A percentile compares a stretch with the other conserved stretches of the same genome.
Conservation (phyloP, 257 asterid genomes). For the Cinchona pubescens region DNA sequence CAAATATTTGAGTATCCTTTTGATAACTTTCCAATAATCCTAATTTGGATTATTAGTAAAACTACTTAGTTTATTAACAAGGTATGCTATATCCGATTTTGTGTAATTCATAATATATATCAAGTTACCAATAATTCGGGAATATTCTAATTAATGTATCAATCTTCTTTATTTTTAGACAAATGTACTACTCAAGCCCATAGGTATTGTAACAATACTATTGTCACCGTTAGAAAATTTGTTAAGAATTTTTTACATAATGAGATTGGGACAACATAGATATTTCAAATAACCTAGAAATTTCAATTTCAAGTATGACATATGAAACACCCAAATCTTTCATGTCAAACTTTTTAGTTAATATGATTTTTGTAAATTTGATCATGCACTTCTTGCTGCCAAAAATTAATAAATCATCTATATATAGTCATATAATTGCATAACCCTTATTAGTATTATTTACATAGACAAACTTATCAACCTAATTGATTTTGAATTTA, state of each 20-base stretch:
- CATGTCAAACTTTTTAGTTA: not conserved
- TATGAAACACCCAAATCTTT: not conserved
- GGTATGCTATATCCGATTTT: too few relatives aligned
- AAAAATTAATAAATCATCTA: not conserved
- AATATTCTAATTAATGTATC: too few relatives aligned
- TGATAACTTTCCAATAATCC: too few relatives aligned
- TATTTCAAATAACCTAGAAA: not conserved
- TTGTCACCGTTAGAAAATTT: not conserved
- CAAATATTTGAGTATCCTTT: too few relatives aligned
- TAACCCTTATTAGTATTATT: not conserved
- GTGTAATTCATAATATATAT: too few relatives aligned
- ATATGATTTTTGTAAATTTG: too few relatives aligned
- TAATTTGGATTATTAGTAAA: too few relatives aligned
- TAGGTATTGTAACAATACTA: not conserved
- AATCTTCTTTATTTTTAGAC: too few relatives aligned
- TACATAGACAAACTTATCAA: not conserved
- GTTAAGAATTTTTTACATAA: not conserved
- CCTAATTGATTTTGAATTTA: not conserved
- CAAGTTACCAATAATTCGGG: too few relatives aligned
- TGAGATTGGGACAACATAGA: not conserved
- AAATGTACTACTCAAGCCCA: not conserved
- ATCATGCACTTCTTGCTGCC: too few relatives aligned
- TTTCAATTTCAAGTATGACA: not conserved
- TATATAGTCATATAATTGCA: not conserved
- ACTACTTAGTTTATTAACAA: too few relatives aligned